These are phyloP conservation scores for Bryoglossum gracile DNA, from an alignment of 495 filamentous ascomycete genomes.

Conservation along the genomic window DNA sequence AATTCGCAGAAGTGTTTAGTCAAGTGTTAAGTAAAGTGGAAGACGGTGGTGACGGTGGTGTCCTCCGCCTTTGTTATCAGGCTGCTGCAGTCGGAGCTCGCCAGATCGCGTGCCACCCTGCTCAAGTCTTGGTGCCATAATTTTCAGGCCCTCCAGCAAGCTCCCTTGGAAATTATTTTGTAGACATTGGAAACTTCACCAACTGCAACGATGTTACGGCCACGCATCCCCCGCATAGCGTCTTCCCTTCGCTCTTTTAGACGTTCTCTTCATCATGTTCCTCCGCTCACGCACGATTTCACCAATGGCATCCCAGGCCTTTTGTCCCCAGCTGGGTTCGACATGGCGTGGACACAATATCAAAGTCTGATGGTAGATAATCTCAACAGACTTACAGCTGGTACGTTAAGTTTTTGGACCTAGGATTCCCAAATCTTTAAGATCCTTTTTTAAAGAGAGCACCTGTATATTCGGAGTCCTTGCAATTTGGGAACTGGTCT, in stretches of 20 bases:
- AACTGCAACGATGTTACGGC: constrained; percentile 24
- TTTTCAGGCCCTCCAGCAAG: too few relatives aligned
- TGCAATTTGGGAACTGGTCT: not conserved
- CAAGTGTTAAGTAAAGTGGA: not conserved
- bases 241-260: constrained; percentile 10
- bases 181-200: too few relatives aligned
- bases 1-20: not conserved
- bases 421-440: too few relatives aligned
- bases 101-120: constrained; percentile 13
- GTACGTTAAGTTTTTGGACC: constrained; percentile 39
- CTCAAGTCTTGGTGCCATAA: not conserved
- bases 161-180: too few relatives aligned
- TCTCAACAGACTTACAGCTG: constrained; percentile 65
- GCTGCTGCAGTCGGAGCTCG: constrained; percentile 16
- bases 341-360: constrained; percentile 78
- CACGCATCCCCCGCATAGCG: constrained; percentile 21
- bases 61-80: not conserved
- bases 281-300: constrained; percentile 50
- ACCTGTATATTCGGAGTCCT: too few relatives aligned
- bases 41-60: constrained; percentile 9
- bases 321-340: constrained; percentile 56
- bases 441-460: too few relatives aligned
- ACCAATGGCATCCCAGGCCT: constrained; percentile 58
- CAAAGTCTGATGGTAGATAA: constrained; percentile 62
- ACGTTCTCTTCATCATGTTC: constrained; percentile 47